Percentiles rank a stretch among this genome's conserved stretches.
Evolutionary conservation across 805 yeast genomes (phyloP).

Genomic region (Metschnikowia kofuensis): DNA sequence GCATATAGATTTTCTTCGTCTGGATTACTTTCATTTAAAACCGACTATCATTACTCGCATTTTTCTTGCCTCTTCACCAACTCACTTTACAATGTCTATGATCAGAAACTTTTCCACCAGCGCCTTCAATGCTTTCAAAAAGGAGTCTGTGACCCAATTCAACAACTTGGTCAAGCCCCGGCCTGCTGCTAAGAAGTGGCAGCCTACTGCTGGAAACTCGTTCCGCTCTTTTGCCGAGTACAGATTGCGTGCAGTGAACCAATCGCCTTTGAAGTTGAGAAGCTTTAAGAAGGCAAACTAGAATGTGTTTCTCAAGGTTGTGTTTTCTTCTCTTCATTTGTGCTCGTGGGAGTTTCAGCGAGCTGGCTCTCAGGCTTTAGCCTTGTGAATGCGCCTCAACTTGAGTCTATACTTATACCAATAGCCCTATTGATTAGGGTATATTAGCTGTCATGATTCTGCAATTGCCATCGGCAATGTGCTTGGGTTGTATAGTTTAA

Average conservation of each 20-base stretch:
- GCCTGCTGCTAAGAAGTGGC: conserved; percentile 30
- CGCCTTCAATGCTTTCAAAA: conserved; percentile 23
- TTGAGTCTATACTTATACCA: too few relatives aligned
- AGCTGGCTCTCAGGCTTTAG: too few relatives aligned
- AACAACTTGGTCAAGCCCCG: conserved; percentile 22
- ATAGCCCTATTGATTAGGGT: too few relatives aligned
- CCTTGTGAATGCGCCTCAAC: too few relatives aligned
- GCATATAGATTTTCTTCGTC: neutral
- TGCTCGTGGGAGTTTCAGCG: too few relatives aligned
- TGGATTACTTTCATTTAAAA: too few relatives aligned
- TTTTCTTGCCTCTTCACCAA: too few relatives aligned
- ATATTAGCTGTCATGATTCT: too few relatives aligned
- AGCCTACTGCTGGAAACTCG: conserved; percentile 37
- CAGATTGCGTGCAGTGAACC: conserved; percentile 40
- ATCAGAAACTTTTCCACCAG: conserved; percentile 25
- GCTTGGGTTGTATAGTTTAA: neutral
- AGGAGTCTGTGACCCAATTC: conserved; percentile 27
- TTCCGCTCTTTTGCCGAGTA: conserved; percentile 45
- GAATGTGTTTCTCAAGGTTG: neutral
- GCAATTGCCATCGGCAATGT: too few relatives aligned
- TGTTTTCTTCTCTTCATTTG: too few relatives aligned
- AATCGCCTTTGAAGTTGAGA: conserved; percentile 37
- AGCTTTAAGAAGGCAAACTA: conserved; percentile 10
- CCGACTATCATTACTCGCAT: too few relatives aligned
- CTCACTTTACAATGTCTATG: conserved; percentile 4